Evolutionary conservation across 805 yeast genomes (phyloP).

Genomic region (Metschnikowia shivogae): DNA sequence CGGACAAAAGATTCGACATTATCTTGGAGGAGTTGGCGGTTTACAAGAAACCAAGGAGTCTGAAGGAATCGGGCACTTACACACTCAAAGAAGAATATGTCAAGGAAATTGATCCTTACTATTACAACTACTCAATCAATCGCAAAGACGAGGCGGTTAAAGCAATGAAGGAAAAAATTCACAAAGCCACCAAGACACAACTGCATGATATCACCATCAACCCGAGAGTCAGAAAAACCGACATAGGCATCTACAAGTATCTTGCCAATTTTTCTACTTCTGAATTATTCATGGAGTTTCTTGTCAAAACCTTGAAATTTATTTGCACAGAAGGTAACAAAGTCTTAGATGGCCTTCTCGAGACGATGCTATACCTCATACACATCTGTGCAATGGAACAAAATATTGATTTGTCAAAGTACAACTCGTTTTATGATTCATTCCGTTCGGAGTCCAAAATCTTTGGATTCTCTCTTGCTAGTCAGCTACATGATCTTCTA

Average conservation of each 20-base stretch:
- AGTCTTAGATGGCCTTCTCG: conserved; percentile 53
- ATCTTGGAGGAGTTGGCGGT: conserved; percentile 32
- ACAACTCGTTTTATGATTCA: conserved; percentile 29
- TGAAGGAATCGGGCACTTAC: conserved; percentile 37
- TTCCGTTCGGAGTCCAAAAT: conserved; percentile 10
- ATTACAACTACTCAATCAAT: conserved; percentile 70
- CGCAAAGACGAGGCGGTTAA: conserved; percentile 80
- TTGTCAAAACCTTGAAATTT: conserved; percentile 47
- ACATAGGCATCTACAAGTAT: conserved; percentile 36
- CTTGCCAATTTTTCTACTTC: conserved; percentile 53
- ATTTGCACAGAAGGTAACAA: conserved; percentile 32
- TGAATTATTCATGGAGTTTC: conserved; percentile 47
- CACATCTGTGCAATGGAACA: conserved; percentile 49
- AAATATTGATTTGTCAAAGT: conserved; percentile 24
- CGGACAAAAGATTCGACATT: conserved; percentile 69
- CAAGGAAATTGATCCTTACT: conserved; percentile 56
- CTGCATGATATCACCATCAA: conserved; percentile 50
- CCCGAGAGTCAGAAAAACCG: conserved; percentile 43
- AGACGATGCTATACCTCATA: conserved; percentile 59
- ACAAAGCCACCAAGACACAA: conserved; percentile 34
- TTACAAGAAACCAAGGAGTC: conserved; percentile 30
- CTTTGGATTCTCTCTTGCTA: conserved; percentile 33
- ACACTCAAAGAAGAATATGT: conserved; percentile 33
- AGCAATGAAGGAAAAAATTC: conserved; percentile 49
- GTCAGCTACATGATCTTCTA: conserved; percentile 36